Percentiles rank a stretch among this genome's conserved stretches.
Conservation (phyloP, 129 eudicot species). For the Flaveria ramosissima region DNA sequence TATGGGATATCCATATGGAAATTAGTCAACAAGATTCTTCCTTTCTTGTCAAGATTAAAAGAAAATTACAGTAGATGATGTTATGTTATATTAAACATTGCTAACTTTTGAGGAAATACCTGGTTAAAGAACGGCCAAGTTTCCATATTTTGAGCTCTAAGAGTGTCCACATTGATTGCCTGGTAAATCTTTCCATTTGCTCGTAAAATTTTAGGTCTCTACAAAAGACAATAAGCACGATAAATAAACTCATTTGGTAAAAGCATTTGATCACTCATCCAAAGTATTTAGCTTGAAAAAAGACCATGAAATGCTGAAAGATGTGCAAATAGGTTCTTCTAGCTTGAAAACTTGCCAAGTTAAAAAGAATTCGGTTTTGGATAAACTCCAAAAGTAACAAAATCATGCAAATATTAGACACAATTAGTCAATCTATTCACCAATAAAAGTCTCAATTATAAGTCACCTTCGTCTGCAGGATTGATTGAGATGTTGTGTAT, state of each 20-base stretch:
- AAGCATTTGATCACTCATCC: not conserved
- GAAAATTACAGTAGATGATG: not conserved
- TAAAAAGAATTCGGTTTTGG: not conserved
- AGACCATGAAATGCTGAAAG: too few species aligned
- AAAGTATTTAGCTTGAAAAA: not conserved
- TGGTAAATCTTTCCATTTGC: slow-evolving; percentile 70
- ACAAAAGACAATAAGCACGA: slow-evolving; percentile 17
- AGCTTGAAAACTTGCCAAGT: slow-evolving; percentile 3
- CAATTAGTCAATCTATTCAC: not conserved
- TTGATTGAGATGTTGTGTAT: slow-evolving; percentile 81
- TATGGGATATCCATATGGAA: too few species aligned
- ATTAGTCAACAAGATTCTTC: not conserved
- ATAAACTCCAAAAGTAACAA: slow-evolving; percentile 6
- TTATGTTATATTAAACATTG: not conserved
- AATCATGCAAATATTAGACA: not conserved
- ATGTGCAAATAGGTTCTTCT: not conserved
- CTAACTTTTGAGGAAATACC: slow-evolving; percentile 34
- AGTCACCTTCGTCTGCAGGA: slow-evolving; percentile 70
- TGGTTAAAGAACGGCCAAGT: slow-evolving; percentile 87
- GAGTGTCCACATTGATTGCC: slow-evolving; percentile 77
- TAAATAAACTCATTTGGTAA: not conserved
- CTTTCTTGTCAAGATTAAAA: not conserved
- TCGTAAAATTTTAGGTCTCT: slow-evolving; percentile 82
- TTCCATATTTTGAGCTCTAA: slow-evolving; percentile 93
- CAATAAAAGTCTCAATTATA: not conserved